A percentile compares a stretch with the other conserved stretches of the same genome.
These are phyloP conservation scores for Chrysoporthe deuterocubensis DNA, from an alignment of 2,329 filamentous ascomycete genomes.

Conservation along the genomic window DNA sequence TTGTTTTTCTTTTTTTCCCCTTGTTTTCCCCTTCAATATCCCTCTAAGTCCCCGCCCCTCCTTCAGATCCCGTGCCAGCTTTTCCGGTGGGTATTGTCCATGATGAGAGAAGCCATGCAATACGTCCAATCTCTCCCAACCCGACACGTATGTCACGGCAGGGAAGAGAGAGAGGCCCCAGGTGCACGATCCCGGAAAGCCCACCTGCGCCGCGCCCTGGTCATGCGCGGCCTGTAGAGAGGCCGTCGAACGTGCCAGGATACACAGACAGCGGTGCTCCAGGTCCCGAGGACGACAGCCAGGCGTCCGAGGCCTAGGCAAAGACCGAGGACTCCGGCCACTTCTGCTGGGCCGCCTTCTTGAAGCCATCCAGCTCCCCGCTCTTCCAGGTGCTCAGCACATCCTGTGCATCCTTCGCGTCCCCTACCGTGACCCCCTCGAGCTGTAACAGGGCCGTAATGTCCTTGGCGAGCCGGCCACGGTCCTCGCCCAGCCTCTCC, in stretches of 20 bases:
- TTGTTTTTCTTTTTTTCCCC: not conserved
- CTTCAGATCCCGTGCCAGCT: not conserved
- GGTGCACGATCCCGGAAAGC: not conserved
- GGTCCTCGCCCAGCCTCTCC: constrained; percentile 61
- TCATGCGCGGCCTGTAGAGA: not conserved
- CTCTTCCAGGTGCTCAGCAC: constrained; percentile 55
- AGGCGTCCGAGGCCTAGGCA: constrained; percentile 39
- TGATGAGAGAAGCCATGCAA: not conserved
- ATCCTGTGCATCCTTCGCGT: constrained; percentile 45
- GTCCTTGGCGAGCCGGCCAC: constrained; percentile 62
- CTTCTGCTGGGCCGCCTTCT: constrained; percentile 51
- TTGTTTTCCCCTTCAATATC: not conserved
- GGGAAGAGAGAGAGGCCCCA: not conserved
- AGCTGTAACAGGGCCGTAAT: constrained; percentile 56
- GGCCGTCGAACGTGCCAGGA: not conserved
- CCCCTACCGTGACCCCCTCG: constrained; percentile 44
- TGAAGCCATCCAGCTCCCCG: constrained; percentile 51
- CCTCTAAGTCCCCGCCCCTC: too few relatives aligned
- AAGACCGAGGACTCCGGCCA: constrained; percentile 57
- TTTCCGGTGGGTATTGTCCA: constrained; percentile 8
- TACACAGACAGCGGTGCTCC: not conserved
- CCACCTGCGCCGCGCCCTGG: not conserved
- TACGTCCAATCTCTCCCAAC: not conserved
- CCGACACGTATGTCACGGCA: not conserved
- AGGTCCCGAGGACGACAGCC: not conserved